Evolutionary conservation across 805 yeast genomes (phyloP).

Genomic region (Starmerella bacillaris): DNA sequence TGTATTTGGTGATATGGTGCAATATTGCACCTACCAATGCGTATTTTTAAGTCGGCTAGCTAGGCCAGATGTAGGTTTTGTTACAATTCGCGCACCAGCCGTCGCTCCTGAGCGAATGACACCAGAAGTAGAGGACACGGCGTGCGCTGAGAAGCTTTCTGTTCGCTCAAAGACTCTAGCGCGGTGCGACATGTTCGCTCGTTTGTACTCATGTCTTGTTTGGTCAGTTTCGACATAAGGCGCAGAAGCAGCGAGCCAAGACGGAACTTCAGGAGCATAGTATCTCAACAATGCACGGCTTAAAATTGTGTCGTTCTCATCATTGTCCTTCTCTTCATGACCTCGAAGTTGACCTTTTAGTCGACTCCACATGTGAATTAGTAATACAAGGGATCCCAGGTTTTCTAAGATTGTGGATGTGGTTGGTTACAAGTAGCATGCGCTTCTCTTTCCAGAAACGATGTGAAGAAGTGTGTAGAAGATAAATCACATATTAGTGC

Average conservation of each 20-base stretch:
- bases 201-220: not conserved
- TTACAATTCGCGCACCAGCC: not conserved
- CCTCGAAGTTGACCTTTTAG: conserved; percentile 19
- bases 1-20: not conserved
- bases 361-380: conserved; percentile 22
- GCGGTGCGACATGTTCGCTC: not conserved
- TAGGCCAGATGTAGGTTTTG: conserved; percentile 8
- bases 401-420: too few relatives aligned
- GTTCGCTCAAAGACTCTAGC: conserved; percentile 1
- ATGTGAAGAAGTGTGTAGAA: too few relatives aligned
- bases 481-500: too few relatives aligned
- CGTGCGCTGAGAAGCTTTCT: conserved; percentile 1
- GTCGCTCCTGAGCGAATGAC: not conserved
- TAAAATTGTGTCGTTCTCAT: conserved; percentile 28
- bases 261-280: conserved; percentile 22
- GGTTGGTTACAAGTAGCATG: too few relatives aligned
- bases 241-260: conserved; percentile 19
- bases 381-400: too few relatives aligned
- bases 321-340: conserved; percentile 26
- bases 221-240: not conserved
- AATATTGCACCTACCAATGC: conserved; percentile 8
- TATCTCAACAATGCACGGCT: conserved; percentile 29
- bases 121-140: not conserved
- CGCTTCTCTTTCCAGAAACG: too few relatives aligned
- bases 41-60: conserved; percentile 11